Evolutionary conservation across 2,329 filamentous ascomycete species (phyloP).

Genomic region (Trichophyton verrucosum): DNA sequence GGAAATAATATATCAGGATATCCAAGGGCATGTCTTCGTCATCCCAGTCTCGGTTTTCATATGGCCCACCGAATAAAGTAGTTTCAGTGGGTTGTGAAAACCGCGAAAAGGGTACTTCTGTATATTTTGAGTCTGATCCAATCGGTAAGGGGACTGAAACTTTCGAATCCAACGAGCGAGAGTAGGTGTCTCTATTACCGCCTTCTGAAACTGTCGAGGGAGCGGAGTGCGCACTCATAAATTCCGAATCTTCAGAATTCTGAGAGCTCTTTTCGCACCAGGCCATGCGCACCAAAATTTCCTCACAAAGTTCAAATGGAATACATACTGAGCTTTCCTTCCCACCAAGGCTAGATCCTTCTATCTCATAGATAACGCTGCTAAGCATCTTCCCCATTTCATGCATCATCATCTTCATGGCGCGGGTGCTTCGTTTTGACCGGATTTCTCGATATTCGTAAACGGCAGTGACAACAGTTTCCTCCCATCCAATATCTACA

Average conservation of each 20-base stretch:
- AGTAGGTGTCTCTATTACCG: conserved; percentile 6
- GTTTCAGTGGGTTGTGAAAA: conserved; percentile 64
- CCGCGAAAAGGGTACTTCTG: conserved; percentile 53
- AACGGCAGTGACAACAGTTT: conserved; percentile 72
- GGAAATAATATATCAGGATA: conserved; percentile 59
- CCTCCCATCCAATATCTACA: conserved; percentile 84
- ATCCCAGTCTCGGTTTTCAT: conserved; percentile 51
- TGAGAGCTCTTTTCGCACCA: conserved; percentile 51
- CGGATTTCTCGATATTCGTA: conserved; percentile 82
- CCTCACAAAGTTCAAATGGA: conserved; percentile 69
- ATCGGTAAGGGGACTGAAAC: conserved; percentile 35
- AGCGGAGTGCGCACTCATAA: conserved; percentile 1
- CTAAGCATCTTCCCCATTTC: conserved; percentile 45
- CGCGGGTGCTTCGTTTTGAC: conserved; percentile 58
- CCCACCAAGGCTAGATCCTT: conserved; percentile 13
- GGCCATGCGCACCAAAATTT: conserved; percentile 58
- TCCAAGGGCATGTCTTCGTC: conserved; percentile 77
- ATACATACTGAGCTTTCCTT: conserved; percentile 34
- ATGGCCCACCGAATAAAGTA: conserved; percentile 54
- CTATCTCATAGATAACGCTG: conserved; percentile 15
- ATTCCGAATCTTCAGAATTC: conserved; percentile 3
- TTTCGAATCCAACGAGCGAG: conserved; percentile 16
- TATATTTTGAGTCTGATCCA: conserved; percentile 32
- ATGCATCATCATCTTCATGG: conserved; percentile 57
- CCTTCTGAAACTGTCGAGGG: conserved; percentile 14